These are phyloP conservation scores for Linnemannia zychae DNA, from an alignment of 192 early-diverging fungal genomes.

Conservation along the genomic window DNA sequence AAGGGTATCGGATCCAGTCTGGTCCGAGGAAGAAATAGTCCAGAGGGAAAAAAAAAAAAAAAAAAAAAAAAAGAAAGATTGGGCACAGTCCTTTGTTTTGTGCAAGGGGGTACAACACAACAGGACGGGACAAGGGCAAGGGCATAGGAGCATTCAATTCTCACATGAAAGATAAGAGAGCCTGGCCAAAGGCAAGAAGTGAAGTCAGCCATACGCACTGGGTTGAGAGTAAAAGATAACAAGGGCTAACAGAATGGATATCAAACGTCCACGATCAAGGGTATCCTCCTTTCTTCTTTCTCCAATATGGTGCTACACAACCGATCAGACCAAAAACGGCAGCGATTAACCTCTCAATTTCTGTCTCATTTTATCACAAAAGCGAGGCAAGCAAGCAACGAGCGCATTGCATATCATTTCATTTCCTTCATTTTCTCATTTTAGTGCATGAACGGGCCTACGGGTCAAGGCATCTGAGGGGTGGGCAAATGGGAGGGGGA, in stretches of 20 bases:
- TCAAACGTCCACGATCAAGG: background rate
- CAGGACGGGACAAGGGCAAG: background rate
- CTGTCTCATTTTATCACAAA: too few relatives aligned
- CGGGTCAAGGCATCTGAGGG: too few relatives aligned
- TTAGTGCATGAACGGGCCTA: too few relatives aligned
- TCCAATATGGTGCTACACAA: background rate
- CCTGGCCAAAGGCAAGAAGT: background rate
- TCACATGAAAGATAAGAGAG: conserved; percentile 10
- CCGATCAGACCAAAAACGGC: background rate
- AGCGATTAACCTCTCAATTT: too few relatives aligned
- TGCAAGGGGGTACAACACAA: background rate
- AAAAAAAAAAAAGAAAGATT: background rate
- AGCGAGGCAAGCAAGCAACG: too few relatives aligned
- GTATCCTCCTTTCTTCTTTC: background rate
- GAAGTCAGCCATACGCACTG: background rate
- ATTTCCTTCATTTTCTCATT: too few relatives aligned
- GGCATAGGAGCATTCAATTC: background rate
- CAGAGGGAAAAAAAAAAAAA: background rate
- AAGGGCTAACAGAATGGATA: background rate
- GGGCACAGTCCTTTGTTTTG: background rate
- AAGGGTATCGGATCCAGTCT: conserved; percentile 3
- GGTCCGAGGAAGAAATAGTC: conserved; percentile 4
- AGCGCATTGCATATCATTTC: too few relatives aligned
- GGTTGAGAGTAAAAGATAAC: background rate
- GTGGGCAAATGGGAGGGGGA: too few relatives aligned